Base-by-base conservation (phyloP, 306 rosid genomes). In the Prunus kanzakura region DNA sequence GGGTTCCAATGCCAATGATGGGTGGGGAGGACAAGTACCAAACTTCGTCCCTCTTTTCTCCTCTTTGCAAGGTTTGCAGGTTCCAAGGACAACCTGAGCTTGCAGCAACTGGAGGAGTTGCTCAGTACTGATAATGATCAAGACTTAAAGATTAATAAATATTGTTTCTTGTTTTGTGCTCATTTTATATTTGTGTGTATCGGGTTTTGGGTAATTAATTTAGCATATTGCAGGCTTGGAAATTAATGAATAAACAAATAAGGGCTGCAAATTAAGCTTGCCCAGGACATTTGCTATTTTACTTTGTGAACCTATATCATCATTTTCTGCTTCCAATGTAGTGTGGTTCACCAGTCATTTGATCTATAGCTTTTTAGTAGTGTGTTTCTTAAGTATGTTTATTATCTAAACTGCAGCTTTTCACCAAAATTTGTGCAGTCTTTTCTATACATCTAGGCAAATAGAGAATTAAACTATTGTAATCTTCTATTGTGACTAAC, bases 1-100 rank as follows among this genome's bases (percentile, higher is more conserved):
- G 95, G 12, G 95, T 91, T 76, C 71, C 86, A 16, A 89, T 88
- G 97, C 95, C 60, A 4, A 69, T 49, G 88, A 89, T 89, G 90
- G 92, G 93, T 64, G 92, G 96, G 19, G 96, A 89, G 80, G 82
- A 86, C 79, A 91, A 80, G 81, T 91, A 91, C 80, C 78, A 79
- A 23, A 86, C 92, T 3, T 65, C 81, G 3, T 87, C 89, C 35
- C 82, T 91, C 41, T 76, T 72, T 72, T 87, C 91, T 10, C 78
- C 92, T 57, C 55, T 79, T 13, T 91, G 93, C 85, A 80, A 63
- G 10, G 82, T 43, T 13, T 91, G 93, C 82, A 86, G 80, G 83
- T 89, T 91, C 83, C 76, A 86, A n/a, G 63, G 88, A 74, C 87
- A 82, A 49, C 79, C 89, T 56, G 76, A 20, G 55, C 18, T 87